Conservation (phyloP, 2,329 filamentous ascomycete genomes). For the Sporothrix dimorphospora region DNA sequence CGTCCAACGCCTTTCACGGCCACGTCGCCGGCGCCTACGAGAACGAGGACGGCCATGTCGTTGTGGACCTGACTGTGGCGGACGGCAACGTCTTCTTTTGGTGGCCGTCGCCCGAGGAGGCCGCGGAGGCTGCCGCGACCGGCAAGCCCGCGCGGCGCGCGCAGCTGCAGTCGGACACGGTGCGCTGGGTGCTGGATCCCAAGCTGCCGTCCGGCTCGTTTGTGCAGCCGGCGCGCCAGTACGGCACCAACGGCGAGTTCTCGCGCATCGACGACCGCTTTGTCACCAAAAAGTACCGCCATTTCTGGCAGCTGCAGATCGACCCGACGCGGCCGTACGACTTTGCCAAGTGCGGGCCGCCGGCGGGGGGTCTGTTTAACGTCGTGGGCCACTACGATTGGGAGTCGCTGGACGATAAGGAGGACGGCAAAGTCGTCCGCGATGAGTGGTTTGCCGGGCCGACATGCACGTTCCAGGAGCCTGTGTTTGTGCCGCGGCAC, state of each 20-base stretch:
- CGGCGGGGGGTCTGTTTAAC: constrained; percentile 51
- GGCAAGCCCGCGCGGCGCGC: constrained; percentile 35
- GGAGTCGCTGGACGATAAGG: constrained; percentile 39
- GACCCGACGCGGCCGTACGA: constrained; percentile 47
- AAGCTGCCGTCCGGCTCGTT: constrained; percentile 43
- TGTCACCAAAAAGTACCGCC: constrained; percentile 48
- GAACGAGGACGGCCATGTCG: constrained; percentile 49
- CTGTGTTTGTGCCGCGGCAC: constrained; percentile 53
- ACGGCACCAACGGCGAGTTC: constrained; percentile 53
- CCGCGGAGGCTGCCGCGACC: constrained; percentile 29
- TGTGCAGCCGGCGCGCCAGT: constrained; percentile 43
- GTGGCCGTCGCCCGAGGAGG: constrained; percentile 44
- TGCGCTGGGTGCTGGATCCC: constrained; percentile 48
- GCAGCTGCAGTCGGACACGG: constrained; percentile 46
- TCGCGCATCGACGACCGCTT: constrained; percentile 54
- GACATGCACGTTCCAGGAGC: constrained; percentile 56
- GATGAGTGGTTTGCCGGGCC: constrained; percentile 51
- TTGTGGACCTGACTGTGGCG: constrained; percentile 49
- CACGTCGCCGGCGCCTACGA: constrained; percentile 55
- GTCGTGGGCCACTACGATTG: constrained; percentile 51
- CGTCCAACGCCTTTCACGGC: constrained; percentile 54
- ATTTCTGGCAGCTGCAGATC: constrained; percentile 52
- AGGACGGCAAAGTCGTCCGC: constrained; percentile 41
- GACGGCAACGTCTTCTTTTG: constrained; percentile 53
- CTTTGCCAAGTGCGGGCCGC: constrained; percentile 49